Evolutionary conservation across 75 land plant species (phyloP).

Genomic region (Chamaecyparis obtusa): DNA sequence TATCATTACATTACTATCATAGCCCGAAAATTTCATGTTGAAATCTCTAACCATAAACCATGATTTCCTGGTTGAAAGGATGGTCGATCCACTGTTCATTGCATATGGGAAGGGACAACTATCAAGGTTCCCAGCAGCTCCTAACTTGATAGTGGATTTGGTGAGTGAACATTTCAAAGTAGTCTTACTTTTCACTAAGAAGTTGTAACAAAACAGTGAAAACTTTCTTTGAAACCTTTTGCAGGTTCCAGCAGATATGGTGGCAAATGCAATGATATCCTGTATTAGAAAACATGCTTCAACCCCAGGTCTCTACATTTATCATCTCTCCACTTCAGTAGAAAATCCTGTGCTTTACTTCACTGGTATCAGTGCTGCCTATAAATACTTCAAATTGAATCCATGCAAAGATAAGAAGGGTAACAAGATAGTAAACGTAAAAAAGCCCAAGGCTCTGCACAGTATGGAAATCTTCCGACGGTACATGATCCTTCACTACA

Average conservation of each 20-base stretch:
- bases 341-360: constrained; percentile 47
- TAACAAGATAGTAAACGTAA: constrained; percentile 21
- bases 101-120: constrained; percentile 69
- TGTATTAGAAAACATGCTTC: constrained; percentile 46
- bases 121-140: constrained; percentile 58
- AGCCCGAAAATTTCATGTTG: no score
- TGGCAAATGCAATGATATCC: constrained; percentile 61
- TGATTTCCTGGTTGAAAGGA: constrained; percentile 32
- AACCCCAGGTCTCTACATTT: constrained; percentile 24
- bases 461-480: constrained; percentile 34
- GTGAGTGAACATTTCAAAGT: constrained; percentile 30
- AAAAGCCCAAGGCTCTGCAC: constrained; percentile 18
- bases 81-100: constrained; percentile 65
- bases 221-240: not conserved
- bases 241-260: constrained; percentile 80
- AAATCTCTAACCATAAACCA: no score
- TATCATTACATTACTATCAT: no score
- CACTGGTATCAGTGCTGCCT: constrained; percentile 22
- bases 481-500: constrained; percentile 25
- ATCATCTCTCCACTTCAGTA: constrained; percentile 68
- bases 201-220: not conserved
- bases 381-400: constrained; percentile 41
- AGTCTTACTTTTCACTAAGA: not conserved
- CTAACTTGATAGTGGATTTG: constrained; percentile 48
- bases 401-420: constrained; percentile 57